Evolutionary conservation across 192 early-diverging fungal species (phyloP), one percentile per base, ranked within the genome.

Genomic region (Coemansia sp.): DNA sequence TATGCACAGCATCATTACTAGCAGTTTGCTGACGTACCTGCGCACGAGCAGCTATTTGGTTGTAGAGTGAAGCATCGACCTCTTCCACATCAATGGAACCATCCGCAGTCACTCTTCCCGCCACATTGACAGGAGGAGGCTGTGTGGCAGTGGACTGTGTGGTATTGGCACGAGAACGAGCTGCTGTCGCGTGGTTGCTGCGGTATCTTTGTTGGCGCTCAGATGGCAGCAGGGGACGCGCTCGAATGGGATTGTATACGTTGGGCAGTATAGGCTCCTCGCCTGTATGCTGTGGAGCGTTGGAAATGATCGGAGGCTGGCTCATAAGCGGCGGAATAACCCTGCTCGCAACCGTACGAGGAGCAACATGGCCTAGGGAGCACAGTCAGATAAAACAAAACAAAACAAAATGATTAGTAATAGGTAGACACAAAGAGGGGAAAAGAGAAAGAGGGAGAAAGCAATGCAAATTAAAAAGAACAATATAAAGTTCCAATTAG

Each of bases 1-100:
- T n/a, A n/a, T n/a, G n/a, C n/a, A n/a, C n/a, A n/a, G n/a, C n/a
- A n/a, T n/a, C n/a, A n/a, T n/a, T n/a, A n/a, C n/a, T n/a, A n/a
- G n/a, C n/a, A n/a, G n/a, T n/a, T n/a, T n/a, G n/a, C n/a, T n/a
- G n/a, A n/a, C n/a, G n/a, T 35, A 23, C 20, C 18, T 33, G 19
- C n/a, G 17, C 5, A 28, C 40, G 9, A 28, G 41, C 3, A 13
- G 54, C 5, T 27, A 22, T 20, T 34, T 39, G 28, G 23, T 30
- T 29, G 54, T 56, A 56, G 13, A 29, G 28, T 7, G 33, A 22
- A 4, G 43, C 25, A 10, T 66, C 70, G 13, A 73, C 70, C 2
- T 58, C 63, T 20, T 66, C 70, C 3, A 73, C 70, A 27, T 65
- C 63, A 10, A 73, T 62, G 14, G 70, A 9, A 28, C 70, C 70